These are phyloP conservation scores for Priceomyces melissophilus DNA, from an alignment of 805 yeast genomes.

Conservation along the genomic window DNA sequence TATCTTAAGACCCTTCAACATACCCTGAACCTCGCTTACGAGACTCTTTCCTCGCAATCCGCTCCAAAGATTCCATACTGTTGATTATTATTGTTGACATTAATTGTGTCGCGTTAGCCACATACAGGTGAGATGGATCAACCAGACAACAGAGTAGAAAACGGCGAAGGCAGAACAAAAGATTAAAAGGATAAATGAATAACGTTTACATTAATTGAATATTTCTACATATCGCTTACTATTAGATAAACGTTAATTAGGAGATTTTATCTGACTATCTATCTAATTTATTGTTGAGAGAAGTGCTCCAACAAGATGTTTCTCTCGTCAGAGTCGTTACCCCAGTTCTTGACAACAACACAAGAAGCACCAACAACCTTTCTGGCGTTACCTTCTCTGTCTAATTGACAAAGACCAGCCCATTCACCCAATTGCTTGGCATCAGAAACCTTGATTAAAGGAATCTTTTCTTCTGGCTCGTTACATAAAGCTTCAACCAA, in stretches of 20 bases:
- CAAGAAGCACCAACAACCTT: slow-evolving; percentile 99
- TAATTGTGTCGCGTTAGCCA: background rate
- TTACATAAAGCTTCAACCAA: slow-evolving; percentile 99
- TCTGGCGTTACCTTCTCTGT: slow-evolving; percentile 99
- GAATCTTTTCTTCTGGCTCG: slow-evolving; percentile 94
- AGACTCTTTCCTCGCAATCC: slow-evolving; percentile 23
- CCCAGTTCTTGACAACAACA: slow-evolving; percentile 99
- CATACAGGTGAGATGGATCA: background rate
- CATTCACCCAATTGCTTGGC: slow-evolving; percentile 99
- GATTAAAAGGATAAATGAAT: no score
- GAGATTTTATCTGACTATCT: no score
- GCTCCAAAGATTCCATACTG: slow-evolving; percentile 4
- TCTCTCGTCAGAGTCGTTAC: slow-evolving; percentile 98
- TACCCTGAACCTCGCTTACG: slow-evolving; percentile 43
- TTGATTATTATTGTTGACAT: background rate
- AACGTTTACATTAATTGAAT: no score
- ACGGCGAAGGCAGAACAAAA: no score
- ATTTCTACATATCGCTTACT: no score
- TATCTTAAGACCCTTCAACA: slow-evolving; percentile 13
- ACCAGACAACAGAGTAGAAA: no score
- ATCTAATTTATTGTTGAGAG: slow-evolving; percentile 68
- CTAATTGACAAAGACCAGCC: slow-evolving; percentile 99
- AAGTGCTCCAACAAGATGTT: slow-evolving; percentile 93
- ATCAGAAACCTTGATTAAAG: slow-evolving; percentile 98
- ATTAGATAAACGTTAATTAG: no score